Percentiles rank a stretch among this genome's conserved stretches.
phyloP scores from a whole-genome alignment of 225 moss, liverwort and hornwort genomes.

The Takakia lepidozioides region DNA sequence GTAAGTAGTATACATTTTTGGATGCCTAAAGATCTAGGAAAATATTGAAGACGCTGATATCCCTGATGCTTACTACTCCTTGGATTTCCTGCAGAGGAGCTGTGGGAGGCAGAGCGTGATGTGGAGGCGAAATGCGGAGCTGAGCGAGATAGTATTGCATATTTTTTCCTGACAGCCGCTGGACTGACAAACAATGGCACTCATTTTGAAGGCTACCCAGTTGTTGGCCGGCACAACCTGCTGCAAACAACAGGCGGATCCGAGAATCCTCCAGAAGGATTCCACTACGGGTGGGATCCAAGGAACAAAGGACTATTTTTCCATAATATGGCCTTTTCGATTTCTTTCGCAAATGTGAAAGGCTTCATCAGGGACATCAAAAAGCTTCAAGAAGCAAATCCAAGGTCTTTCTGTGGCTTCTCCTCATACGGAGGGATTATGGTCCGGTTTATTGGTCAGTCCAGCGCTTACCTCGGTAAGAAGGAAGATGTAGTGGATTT shows the following conservation, averaged over 20 bases:
- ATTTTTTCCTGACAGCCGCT: constrained; percentile 5
- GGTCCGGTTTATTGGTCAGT: constrained; percentile 26
- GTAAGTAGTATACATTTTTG: no score
- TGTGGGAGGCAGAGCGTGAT: constrained; percentile 4
- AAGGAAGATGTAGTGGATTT: constrained; percentile 17
- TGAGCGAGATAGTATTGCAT: no score
- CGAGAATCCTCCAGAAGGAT: not conserved
- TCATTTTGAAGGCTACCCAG: constrained; percentile 16
- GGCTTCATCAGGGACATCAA: constrained; percentile 43
- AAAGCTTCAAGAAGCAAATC: constrained; percentile 9
- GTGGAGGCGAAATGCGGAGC: constrained; percentile 15
- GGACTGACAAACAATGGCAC: constrained; percentile 32
- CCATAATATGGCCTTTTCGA: constrained; percentile 5
- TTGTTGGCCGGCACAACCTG: constrained; percentile 18
- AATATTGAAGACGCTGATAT: constrained; percentile 7
- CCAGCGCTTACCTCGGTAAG: constrained; percentile 28
- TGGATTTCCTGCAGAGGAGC: constrained; percentile 17
- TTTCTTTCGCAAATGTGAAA: constrained; percentile 9
- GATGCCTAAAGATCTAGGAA: no score
- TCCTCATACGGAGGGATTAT: constrained; percentile 27
- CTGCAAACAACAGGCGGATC: constrained; percentile 22
- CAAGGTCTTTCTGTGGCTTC: constrained; percentile 18
- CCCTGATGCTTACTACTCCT: not conserved
- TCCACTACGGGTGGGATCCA: constrained; percentile 28
- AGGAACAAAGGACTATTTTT: constrained; percentile 8